Base-by-base conservation (phyloP, 164 flowering plant species). In the Tetrastigma voinierianum region DNA sequence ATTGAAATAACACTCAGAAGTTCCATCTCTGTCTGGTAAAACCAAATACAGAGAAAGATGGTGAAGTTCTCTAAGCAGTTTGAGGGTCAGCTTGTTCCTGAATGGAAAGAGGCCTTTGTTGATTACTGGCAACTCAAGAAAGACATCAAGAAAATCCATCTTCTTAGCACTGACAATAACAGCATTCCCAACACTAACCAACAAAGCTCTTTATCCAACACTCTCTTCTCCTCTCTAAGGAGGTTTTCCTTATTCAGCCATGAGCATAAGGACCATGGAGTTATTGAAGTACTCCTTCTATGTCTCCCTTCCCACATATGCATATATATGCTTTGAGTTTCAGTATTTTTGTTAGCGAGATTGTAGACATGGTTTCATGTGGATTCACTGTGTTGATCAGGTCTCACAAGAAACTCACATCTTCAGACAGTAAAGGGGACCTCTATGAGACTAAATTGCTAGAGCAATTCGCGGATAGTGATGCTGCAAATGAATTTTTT, bases 81-180 rank as follows among this genome's bases (percentile, higher is more conserved):
- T 78, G 92, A 95, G 66, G 96, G 84, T 10, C 98, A 95, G 73
- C 86, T 95, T 55, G 86, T 95, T 23, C 97, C 96, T 67, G 98
- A 95, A 76, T 95, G 98, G 99, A 95, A 90, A 79, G 97, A 95
- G 3, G 98, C 99, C 45, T 95, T 92, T 71, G 96, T 95, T 46
- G 98, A 95, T 82, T 95, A 95, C 65, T 82, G 86, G 80, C 81
- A 83, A 71, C 91, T 95, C 56, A 95, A 95, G 68, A 90, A 90
- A 52, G 93, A 88, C 70, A 78, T 95, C 72, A 92, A 90, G 75
- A 95, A 84, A 80, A 82, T 92, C 69, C 84, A 86, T 68, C 78
- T 80, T 49, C 80, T 80, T 45, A 68, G 71, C 54, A 57, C 15
- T 11, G 61, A 63, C 56, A 24, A 64, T 15, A 72, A 47, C 67